Evolutionary conservation across 148 eudicot species (phyloP).

Genomic region (Salicornia ramosissima): DNA sequence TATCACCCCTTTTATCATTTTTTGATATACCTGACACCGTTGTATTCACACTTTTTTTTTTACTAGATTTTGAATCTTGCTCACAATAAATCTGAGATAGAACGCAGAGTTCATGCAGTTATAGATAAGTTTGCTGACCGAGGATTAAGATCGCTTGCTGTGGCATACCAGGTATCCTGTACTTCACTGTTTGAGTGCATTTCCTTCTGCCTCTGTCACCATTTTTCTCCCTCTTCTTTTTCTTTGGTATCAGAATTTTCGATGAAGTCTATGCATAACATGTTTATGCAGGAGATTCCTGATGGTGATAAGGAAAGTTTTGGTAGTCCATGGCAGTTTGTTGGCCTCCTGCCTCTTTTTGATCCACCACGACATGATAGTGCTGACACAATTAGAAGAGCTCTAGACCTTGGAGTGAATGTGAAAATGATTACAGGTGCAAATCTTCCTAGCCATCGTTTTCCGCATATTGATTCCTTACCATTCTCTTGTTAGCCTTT

Average conservation of each 20-base stretch:
- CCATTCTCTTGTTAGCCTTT: background rate
- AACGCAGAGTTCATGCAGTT: slow-evolving; percentile 45
- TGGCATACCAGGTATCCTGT: slow-evolving; percentile 46
- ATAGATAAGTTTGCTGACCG: slow-evolving; percentile 56
- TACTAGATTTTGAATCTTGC: slow-evolving; percentile 45
- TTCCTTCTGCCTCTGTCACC: background rate
- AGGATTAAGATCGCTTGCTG: slow-evolving; percentile 55
- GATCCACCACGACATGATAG: slow-evolving; percentile 64
- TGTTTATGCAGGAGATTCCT: slow-evolving; percentile 43
- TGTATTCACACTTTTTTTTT: background rate
- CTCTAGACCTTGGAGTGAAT: slow-evolving; percentile 51
- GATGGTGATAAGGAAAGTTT: slow-evolving; percentile 41
- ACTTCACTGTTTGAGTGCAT: background rate
- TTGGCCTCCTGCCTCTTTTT: slow-evolving; percentile 54
- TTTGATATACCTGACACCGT: background rate
- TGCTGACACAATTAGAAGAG: slow-evolving; percentile 50
- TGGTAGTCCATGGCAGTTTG: slow-evolving; percentile 51
- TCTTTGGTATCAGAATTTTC: background rate
- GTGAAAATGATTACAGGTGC: slow-evolving; percentile 61
- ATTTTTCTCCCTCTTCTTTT: background rate
- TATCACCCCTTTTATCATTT: background rate
- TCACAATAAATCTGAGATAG: slow-evolving; percentile 44
- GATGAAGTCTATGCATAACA: background rate
- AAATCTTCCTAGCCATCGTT: slow-evolving; percentile 3
- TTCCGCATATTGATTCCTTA: background rate